Conservation (phyloP, 495 filamentous ascomycete genomes). For the Amphirosellinia nigrospora region DNA sequence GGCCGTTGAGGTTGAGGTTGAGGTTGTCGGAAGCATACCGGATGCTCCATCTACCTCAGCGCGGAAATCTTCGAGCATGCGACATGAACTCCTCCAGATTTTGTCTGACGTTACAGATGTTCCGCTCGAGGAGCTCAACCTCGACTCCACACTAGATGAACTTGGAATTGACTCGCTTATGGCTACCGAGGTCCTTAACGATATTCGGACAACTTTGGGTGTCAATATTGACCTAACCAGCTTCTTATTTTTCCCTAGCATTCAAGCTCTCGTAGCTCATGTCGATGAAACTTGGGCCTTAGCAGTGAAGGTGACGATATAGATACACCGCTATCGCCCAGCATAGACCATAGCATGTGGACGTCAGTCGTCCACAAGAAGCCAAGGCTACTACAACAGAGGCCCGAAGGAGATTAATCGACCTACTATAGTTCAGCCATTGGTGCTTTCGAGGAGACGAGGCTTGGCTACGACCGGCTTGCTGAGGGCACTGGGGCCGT, state of each 20-base stretch:
- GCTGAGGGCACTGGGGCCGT: conserved; percentile 15
- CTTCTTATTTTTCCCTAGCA: conserved; percentile 27
- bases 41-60: not conserved
- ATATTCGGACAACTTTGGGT: conserved; percentile 25
- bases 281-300: conserved; percentile 19
- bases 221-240: conserved; percentile 29
- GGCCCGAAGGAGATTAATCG: not conserved
- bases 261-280: conserved; percentile 23
- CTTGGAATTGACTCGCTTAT: conserved; percentile 49
- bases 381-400: not conserved
- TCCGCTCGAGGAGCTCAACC: conserved; percentile 19
- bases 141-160: conserved; percentile 29
- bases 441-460: conserved; percentile 25
- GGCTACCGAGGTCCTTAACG: conserved; percentile 34
- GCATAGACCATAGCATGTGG: not conserved
- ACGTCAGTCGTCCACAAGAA: conserved; percentile 1
- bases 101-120: conserved; percentile 13
- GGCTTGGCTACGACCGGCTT: conserved; percentile 25
- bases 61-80: conserved; percentile 14
- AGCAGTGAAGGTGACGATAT: conserved; percentile 13
- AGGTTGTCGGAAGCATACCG: not conserved
- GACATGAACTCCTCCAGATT: conserved; percentile 17
- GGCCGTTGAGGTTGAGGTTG: not conserved
- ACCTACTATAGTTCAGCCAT: conserved; percentile 23
- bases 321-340: not conserved